Percentiles rank a stretch among this genome's conserved stretches.
phyloP scores from a whole-genome alignment of 306 rosid genomes.

The Dalbergia cochinchinensis region DNA sequence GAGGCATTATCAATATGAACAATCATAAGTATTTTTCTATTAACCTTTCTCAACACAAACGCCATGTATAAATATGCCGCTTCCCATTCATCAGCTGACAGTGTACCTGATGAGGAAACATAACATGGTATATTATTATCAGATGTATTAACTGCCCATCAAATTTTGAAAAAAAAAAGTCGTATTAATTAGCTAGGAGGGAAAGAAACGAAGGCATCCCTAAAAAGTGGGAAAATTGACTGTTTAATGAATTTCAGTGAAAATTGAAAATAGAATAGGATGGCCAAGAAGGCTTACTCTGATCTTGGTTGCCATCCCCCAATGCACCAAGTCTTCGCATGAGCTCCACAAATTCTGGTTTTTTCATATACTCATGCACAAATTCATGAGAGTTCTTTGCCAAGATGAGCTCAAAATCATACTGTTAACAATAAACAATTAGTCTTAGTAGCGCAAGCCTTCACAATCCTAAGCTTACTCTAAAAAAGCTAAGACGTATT shows the following conservation, averaged over 20 bases:
- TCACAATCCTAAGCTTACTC: background rate
- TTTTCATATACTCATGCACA: constrained; percentile 84
- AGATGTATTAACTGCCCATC: background rate
- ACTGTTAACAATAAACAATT: constrained; percentile 55
- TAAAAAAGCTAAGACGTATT: background rate
- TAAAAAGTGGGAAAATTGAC: background rate
- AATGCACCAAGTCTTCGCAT: constrained; percentile 96
- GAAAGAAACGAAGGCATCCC: background rate
- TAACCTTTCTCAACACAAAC: constrained; percentile 56
- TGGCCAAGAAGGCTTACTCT: constrained; percentile 54
- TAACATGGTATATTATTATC: background rate
- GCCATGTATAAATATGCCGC: constrained; percentile 56
- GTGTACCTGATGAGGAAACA: constrained; percentile 46
- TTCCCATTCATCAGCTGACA: constrained; percentile 57
- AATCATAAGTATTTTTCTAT: constrained; percentile 2
- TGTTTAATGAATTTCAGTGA: constrained; percentile 1
- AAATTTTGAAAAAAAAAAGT: no score
- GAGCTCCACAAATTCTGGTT: constrained; percentile 79
- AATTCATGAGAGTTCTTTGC: constrained; percentile 87
- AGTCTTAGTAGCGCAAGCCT: constrained; percentile 19
- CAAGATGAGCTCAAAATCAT: constrained; percentile 87
- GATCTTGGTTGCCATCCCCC: constrained; percentile 97
- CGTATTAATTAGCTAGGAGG: background rate
- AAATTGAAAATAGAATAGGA: constrained; percentile 7
- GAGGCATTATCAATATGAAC: background rate